A percentile compares a stretch with the other conserved stretches of the same genome.
Conservation (phyloP, 2,329 filamentous ascomycete genomes). For the Fusarium tricinctum region DNA sequence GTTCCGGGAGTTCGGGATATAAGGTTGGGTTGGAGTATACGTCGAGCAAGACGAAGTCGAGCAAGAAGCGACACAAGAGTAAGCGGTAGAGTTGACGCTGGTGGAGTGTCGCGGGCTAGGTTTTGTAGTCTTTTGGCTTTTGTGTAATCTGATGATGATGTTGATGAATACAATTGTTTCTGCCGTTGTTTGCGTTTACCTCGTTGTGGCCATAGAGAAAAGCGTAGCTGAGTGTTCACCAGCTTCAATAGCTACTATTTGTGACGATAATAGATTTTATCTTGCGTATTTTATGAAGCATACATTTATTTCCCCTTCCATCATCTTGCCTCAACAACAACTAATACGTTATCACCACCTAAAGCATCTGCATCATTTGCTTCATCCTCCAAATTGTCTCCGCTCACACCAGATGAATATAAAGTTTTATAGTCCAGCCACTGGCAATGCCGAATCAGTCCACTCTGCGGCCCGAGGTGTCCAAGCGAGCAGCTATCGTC, state of each 20-base stretch:
- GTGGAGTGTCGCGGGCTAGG: too few relatives aligned
- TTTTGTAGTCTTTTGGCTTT: background rate
- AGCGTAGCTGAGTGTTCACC: background rate
- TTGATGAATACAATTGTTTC: background rate
- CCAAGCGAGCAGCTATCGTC: conserved; percentile 31
- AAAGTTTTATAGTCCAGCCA: conserved; percentile 35
- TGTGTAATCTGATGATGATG: conserved; percentile 12
- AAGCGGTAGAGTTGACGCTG: conserved; percentile 29
- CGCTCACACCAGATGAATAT: conserved; percentile 5
- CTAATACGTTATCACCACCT: background rate
- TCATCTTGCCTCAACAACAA: background rate
- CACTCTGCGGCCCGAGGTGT: conserved; percentile 26
- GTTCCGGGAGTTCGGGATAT: conserved; percentile 46
- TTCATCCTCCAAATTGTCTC: conserved; percentile 3
- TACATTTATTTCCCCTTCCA: background rate
- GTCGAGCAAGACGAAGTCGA: conserved; percentile 47
- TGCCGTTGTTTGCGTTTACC: background rate
- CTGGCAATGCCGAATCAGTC: conserved; percentile 25
- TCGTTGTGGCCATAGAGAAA: too few relatives aligned
- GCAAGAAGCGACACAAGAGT: conserved; percentile 49
- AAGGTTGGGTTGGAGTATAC: conserved; percentile 51
- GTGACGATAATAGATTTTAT: background rate
- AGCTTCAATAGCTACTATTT: background rate
- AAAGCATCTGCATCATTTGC: too few relatives aligned
- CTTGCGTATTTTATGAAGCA: background rate